Evolutionary conservation across 2,329 filamentous ascomycete species (phyloP).

Genomic region (Coniella lustricola): DNA sequence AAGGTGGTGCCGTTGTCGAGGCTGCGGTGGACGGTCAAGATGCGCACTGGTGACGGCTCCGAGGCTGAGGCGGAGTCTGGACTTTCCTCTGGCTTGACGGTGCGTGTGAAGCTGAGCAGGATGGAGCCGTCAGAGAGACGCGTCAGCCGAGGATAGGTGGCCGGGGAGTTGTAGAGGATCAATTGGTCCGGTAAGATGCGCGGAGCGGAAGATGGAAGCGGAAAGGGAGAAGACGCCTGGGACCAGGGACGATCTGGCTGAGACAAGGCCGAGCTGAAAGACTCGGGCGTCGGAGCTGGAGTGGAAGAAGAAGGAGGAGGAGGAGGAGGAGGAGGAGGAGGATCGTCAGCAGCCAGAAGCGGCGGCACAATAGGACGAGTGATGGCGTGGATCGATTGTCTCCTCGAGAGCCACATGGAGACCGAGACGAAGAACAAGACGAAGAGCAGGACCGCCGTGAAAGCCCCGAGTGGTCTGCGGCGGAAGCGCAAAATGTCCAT

Average conservation of each 20-base stretch:
- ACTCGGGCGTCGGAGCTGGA: not conserved
- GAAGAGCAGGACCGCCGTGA: no score
- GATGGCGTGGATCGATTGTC: no score
- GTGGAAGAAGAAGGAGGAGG: not conserved
- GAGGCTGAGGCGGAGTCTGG: no score
- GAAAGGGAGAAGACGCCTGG: no score
- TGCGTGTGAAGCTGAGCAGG: constrained; percentile 37
- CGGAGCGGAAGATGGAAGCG: not conserved
- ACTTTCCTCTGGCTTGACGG: constrained; percentile 17
- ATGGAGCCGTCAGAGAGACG: constrained; percentile 37
- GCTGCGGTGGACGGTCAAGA: constrained; percentile 36
- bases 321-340: not conserved
- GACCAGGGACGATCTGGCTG: not conserved
- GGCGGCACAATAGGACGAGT: no score
- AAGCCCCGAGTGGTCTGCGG: no score
- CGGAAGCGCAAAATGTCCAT: no score
- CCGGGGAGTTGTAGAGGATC: constrained; percentile 27
- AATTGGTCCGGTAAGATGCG: constrained; percentile 13
- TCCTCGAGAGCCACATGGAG: no score
- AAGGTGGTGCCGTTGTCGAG: constrained; percentile 36
- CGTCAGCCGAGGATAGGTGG: constrained; percentile 41
- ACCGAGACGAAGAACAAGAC: no score
- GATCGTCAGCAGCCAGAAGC: not conserved
- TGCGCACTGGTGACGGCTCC: constrained; percentile 23
- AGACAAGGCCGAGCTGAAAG: not conserved